These are phyloP conservation scores for Lentinula boryana DNA, from an alignment of 768 basidiomycete species.

Conservation along the genomic window DNA sequence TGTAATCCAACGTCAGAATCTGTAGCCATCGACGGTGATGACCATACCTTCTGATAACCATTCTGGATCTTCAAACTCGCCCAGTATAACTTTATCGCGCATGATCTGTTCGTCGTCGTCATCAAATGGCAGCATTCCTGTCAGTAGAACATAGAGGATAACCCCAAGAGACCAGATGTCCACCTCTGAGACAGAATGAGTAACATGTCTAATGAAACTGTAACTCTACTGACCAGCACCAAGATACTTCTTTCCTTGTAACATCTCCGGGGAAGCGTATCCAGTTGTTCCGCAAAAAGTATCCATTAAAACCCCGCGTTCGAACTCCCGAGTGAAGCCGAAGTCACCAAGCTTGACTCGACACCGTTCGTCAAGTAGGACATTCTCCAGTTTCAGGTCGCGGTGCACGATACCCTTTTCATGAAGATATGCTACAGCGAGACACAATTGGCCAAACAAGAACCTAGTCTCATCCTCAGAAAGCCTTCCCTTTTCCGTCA, in stretches of 20 bases:
- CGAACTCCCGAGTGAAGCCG: slow-evolving; percentile 91
- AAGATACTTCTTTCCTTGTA: slow-evolving; percentile 81
- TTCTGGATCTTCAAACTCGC: slow-evolving; percentile 85
- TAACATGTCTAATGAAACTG: not conserved
- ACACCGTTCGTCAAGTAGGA: slow-evolving; percentile 84
- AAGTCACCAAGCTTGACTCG: slow-evolving; percentile 93
- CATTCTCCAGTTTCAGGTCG: slow-evolving; percentile 95
- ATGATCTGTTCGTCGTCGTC: slow-evolving; percentile 83
- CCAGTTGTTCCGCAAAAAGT: slow-evolving; percentile 96
- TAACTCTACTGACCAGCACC: slow-evolving; percentile 65
- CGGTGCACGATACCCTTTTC: slow-evolving; percentile 92
- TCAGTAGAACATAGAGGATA: slow-evolving; percentile 85
- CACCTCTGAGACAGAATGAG: slow-evolving; percentile 57
- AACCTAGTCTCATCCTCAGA: slow-evolving; percentile 77
- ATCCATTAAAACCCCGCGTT: slow-evolving; percentile 72
- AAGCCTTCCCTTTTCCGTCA: slow-evolving; percentile 89
- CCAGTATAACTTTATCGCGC: slow-evolving; percentile 78
- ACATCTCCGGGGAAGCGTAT: slow-evolving; percentile 91
- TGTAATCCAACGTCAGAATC: slow-evolving; percentile 20
- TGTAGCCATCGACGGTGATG: not conserved
- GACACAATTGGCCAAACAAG: slow-evolving; percentile 93
- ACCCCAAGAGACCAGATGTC: slow-evolving; percentile 94
- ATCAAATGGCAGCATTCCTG: slow-evolving; percentile 86
- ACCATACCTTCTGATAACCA: slow-evolving; percentile 82
- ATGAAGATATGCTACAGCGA: slow-evolving; percentile 92